These are phyloP conservation scores for Arthrobotrys sphaeroides DNA, from an alignment of 2,329 filamentous ascomycete genomes.

Conservation along the genomic window DNA sequence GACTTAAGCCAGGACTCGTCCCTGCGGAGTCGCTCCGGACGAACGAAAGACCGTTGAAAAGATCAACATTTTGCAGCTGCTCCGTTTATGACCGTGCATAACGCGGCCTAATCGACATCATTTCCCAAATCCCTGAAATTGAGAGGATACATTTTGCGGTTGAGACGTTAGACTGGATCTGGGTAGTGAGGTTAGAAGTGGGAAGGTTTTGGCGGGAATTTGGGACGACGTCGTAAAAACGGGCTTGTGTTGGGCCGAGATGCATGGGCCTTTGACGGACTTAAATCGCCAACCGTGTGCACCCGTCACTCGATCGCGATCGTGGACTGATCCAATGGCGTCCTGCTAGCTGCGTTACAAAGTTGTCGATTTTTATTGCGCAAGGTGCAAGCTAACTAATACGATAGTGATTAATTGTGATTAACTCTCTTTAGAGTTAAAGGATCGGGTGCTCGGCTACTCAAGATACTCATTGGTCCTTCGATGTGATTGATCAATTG, in stretches of 20 bases:
- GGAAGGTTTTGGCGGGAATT: constrained; percentile 15
- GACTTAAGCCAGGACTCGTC: not conserved
- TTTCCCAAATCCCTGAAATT: not conserved
- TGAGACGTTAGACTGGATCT: not conserved
- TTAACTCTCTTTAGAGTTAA: no score
- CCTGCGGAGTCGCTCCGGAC: not conserved
- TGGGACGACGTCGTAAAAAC: constrained; percentile 19
- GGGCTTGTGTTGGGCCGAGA: constrained; percentile 43
- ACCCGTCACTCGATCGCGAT: no score
- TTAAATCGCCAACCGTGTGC: no score
- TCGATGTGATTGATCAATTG: no score
- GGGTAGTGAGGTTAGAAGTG: not conserved
- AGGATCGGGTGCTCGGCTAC: no score
- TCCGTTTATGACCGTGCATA: not conserved
- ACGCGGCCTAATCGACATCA: constrained; percentile 2
- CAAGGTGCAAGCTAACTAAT: no score
- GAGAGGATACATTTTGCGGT: not conserved
- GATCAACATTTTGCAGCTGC: no score
- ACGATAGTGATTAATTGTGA: no score
- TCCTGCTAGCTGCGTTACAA: no score
- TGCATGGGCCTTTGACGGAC: constrained; percentile 31
- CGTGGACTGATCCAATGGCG: no score
- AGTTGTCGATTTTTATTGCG: no score
- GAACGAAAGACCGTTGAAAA: constrained; percentile 34
- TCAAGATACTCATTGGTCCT: no score